Evolutionary conservation across 257 asterid species (phyloP), one percentile per base, ranked within the genome.

Genomic region (Przewalskia tangutica): DNA sequence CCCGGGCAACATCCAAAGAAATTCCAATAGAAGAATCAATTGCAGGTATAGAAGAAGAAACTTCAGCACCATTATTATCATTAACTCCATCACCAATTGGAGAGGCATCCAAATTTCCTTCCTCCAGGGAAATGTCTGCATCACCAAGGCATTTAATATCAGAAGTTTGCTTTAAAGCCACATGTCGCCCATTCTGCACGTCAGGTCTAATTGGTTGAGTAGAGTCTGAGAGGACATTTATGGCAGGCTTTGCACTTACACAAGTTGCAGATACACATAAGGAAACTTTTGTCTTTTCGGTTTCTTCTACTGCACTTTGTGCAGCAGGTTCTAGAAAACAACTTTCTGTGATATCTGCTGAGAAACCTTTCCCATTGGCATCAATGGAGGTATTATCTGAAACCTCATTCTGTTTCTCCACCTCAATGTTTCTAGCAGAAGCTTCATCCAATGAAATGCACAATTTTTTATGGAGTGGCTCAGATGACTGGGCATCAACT

Each of bases 331-430:
- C 79, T 48, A 20, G 38, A 23, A 75, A 75, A 75, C 62, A 75
- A 13, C 46, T 48, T 23, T 34, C 62, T 50, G 36, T 75, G 79
- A 6, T 14, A 50, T 75, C 79, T 50, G 79, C 62, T 3, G 62
- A 50, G 6, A 75, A 75, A 75, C 23, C 7, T 75, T 75, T 75
- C 79, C 44, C 79, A 50, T 48, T 75, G 79, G 79, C 44, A 75
- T 48, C 79, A 50, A 50, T 75, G 46, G 79, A 23, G 44, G 58
- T 75, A 75, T 27, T 50, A 50, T 75, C 62, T 23, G 62, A 50
- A 75, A 75, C 16, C 79, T 50, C 79, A 23, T 75, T 50, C 79
- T 23, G 79, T 75, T 75, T 75, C 60, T 75, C 79, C 23, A 51
- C 60, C 23, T 75, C 56, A 16, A 32, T 48, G 56, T 56, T 79